Evolutionary conservation across 352 stramenopile genomes (phyloP).

Genomic region (Elongisporangium undulatum): DNA sequence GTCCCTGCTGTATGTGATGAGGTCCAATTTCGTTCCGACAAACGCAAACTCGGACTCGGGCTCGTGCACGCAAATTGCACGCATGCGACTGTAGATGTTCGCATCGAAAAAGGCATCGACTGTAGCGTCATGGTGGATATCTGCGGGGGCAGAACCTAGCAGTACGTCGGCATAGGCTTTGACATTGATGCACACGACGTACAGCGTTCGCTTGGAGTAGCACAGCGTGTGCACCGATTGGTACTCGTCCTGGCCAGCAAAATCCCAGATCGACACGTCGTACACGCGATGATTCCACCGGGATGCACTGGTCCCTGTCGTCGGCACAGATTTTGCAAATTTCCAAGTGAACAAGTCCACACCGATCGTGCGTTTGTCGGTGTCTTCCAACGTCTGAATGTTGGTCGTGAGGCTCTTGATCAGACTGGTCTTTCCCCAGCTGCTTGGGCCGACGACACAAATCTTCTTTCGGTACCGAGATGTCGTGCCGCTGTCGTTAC

Average conservation of each 20-base stretch:
- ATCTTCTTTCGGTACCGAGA: conserved; percentile 21
- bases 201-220: not conserved
- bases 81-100: not conserved
- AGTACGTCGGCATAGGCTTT: not conserved
- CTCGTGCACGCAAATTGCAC: not conserved
- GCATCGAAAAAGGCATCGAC: not conserved
- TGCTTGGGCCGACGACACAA: conserved; percentile 21
- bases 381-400: conserved; percentile 6
- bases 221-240: not conserved
- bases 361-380: conserved; percentile 24
- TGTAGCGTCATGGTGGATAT: not conserved
- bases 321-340: conserved; percentile 9
- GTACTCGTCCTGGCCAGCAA: conserved; percentile 1
- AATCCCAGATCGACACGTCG: conserved; percentile 9
- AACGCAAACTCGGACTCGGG: not conserved
- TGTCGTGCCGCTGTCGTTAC: no score
- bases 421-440: conserved; percentile 29
- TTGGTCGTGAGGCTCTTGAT: conserved; percentile 20
- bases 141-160: not conserved
- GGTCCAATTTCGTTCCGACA: not conserved
- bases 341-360: conserved; percentile 24
- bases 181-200: not conserved
- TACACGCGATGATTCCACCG: conserved; percentile 1
- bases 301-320: not conserved
- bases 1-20: not conserved